A percentile compares a stretch with the other conserved stretches of the same genome.
Conservation (phyloP, 257 asterid genomes). For the Marsdenia floribunda region DNA sequence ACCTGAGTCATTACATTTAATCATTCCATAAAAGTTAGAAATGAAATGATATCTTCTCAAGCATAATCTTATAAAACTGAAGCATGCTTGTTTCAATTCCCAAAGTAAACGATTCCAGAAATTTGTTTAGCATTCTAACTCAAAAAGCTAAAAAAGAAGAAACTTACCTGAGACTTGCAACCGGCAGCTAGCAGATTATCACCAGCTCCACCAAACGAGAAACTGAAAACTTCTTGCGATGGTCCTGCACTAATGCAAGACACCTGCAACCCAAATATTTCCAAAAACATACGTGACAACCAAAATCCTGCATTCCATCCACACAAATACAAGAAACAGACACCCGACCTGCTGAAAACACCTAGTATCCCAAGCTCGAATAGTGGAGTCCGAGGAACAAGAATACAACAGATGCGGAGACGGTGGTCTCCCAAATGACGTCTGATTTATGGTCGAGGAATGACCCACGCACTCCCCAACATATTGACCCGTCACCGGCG, state of each 20-base stretch:
- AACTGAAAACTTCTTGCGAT: conserved; percentile 73
- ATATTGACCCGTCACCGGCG: conserved; percentile 81
- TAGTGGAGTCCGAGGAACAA: conserved; percentile 73
- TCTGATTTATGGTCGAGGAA: conserved; percentile 64
- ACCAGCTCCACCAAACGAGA: conserved; percentile 81
- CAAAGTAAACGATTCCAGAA: neutral
- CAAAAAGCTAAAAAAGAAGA: neutral
- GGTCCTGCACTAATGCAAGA: conserved; percentile 56
- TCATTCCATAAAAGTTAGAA: neutral
- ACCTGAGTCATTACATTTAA: conserved; percentile 31
- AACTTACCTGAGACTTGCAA: conserved; percentile 61
- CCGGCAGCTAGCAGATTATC: conserved; percentile 81
- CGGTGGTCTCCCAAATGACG: conserved; percentile 55
- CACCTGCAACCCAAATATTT: conserved; percentile 45
- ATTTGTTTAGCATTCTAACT: neutral
- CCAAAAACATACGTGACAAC: neutral
- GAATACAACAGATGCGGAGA: conserved; percentile 68
- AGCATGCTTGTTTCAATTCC: neutral
- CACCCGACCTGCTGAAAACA: conserved; percentile 61
- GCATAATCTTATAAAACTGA: neutral
- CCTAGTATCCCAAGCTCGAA: conserved; percentile 96
- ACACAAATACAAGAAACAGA: neutral
- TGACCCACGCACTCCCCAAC: conserved; percentile 76
- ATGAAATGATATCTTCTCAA: neutral
- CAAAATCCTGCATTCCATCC: neutral